phyloP scores from a whole-genome alignment of 169 alveolate genomes.

The Cryptosporidium ubiquitum region DNA sequence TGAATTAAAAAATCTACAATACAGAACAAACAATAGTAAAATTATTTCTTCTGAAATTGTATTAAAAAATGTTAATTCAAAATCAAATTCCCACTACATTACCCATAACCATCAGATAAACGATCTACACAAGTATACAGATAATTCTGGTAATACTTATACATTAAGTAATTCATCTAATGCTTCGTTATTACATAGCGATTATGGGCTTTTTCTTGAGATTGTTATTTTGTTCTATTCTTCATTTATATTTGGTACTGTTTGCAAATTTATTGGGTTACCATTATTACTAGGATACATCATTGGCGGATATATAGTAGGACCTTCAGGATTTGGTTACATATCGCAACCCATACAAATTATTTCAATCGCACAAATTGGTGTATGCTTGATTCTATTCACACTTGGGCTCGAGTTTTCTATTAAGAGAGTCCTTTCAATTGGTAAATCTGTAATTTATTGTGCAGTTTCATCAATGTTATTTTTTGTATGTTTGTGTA shows the following conservation, averaged over 20 bases:
- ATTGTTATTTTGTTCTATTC: constrained; percentile 54
- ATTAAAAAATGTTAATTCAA: not conserved
- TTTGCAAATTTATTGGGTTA: constrained; percentile 57
- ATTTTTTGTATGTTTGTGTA: constrained; percentile 34
- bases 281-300: constrained; percentile 62
- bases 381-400: constrained; percentile 62
- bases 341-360: constrained; percentile 66
- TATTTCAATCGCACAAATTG: constrained; percentile 72
- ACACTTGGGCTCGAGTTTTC: constrained; percentile 61
- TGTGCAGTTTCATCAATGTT: constrained; percentile 54
- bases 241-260: constrained; percentile 64
- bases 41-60: not conserved
- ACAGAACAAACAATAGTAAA: not conserved
- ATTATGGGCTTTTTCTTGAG: constrained; percentile 68
- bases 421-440: constrained; percentile 47
- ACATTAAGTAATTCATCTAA: constrained; percentile 52
- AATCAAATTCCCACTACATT: not conserved
- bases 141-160: constrained; percentile 56
- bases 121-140: constrained; percentile 14
- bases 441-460: constrained; percentile 53
- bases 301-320: constrained; percentile 69
- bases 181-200: constrained; percentile 61
- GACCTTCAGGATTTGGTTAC: constrained; percentile 70
- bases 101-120: constrained; percentile 1
- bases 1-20: not conserved